A percentile compares a stretch with the other conserved stretches of the same genome.
Conservation (phyloP, 2,329 filamentous ascomycete genomes). For the Claviceps digitariae region DNA sequence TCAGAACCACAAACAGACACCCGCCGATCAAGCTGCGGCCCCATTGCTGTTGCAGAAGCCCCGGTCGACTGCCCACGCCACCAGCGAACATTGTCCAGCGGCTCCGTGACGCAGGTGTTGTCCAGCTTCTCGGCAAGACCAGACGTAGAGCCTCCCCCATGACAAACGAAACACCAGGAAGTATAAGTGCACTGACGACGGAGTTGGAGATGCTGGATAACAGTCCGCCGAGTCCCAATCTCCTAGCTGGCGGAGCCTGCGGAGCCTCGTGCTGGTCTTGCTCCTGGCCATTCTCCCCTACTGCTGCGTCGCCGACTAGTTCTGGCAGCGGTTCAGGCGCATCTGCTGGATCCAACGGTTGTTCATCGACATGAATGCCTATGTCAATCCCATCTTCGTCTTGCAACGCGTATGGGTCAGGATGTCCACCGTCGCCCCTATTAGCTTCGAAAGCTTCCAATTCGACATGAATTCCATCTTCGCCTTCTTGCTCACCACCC, state of each 20-base stretch:
- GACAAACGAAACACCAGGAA: slow-evolving; percentile 66
- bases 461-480: slow-evolving; percentile 14
- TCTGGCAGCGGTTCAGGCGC: neutral
- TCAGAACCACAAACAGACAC: slow-evolving; percentile 74
- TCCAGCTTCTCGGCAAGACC: slow-evolving; percentile 55
- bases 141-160: slow-evolving; percentile 64
- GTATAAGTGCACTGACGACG: slow-evolving; percentile 48
- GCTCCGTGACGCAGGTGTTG: slow-evolving; percentile 28
- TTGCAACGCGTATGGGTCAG: neutral
- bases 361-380: neutral
- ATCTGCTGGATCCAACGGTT: neutral
- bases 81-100: slow-evolving; percentile 11
- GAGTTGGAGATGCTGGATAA: slow-evolving; percentile 33
- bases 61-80: slow-evolving; percentile 29
- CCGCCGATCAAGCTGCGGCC: slow-evolving; percentile 81
- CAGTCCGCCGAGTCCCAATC: slow-evolving; percentile 21
- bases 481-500: slow-evolving; percentile 25
- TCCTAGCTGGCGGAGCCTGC: slow-evolving; percentile 20
- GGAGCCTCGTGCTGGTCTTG: slow-evolving; percentile 19
- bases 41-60: slow-evolving; percentile 73
- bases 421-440: neutral
- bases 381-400: neutral
- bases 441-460: neutral
- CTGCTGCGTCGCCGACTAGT: neutral
- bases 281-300: slow-evolving; percentile 7